Base-by-base conservation (phyloP, 2,329 filamentous ascomycete genomes). In the Colletotrichum simmondsii region DNA sequence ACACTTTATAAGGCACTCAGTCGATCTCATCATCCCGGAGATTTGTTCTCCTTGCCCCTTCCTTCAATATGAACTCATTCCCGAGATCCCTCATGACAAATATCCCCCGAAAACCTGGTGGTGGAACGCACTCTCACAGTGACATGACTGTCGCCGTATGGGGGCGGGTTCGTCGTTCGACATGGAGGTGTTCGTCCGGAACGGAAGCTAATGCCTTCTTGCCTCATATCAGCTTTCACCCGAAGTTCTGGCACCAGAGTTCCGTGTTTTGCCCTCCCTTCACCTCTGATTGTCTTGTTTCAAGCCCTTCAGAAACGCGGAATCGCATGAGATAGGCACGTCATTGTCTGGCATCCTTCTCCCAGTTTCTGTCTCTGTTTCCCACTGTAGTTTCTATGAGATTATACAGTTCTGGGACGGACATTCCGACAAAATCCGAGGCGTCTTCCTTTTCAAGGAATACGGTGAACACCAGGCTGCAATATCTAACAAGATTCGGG, bases 11-110 rank as follows among this genome's bases (percentile, higher is more conserved):
- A 49, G 4, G 42, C 0, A 32, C 10, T 10, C 30, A 46, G 0
- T 5, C 6, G 5, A n/a, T 3, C 16, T 46, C 19, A 10, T 3
- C 16, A n/a, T n/a, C n/a, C 16, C 42, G 5, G 5, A 4, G 12
- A 14, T 46, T 46, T n/a, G 7, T 8, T 46, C 16, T 46, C 16
- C 7, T 4, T n/a, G 6, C 5, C 19, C n/a, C 4, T 0, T 2
- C 3, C 0, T 8, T n/a, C 3, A 6, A 4, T 5, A 8, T 10
- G 35, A 0, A 16, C 7, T 1, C 42, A n/a, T 10, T 46, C 42
- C 4, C 3, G 2, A 49, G 4, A 22, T 1, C 19, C 0, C 7
- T 7, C 3, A 10, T 2, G 42, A 49, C 42, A 22, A 22, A 49
- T 22, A 11, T 5, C 7, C 42, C 19, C 3, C 19, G 19, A 49